These are phyloP conservation scores for Fusarium sp. DNA, from an alignment of 2,329 filamentous ascomycete species.

Conservation along the genomic window DNA sequence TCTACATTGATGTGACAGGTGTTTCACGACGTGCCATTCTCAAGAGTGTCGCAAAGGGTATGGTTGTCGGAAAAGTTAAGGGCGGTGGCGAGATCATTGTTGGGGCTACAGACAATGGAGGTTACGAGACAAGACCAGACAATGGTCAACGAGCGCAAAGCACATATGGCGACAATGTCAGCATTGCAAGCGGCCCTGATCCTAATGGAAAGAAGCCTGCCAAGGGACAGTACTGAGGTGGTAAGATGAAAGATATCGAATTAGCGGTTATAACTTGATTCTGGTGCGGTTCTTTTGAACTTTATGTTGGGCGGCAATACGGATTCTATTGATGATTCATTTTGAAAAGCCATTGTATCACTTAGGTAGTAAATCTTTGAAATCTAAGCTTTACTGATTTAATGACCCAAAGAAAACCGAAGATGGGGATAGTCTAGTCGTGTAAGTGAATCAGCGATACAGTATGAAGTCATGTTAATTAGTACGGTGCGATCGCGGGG, in stretches of 20 bases:
- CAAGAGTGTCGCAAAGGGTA: constrained; percentile 95
- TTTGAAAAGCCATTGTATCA: not conserved
- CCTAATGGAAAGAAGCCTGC: constrained; percentile 50
- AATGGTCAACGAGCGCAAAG: constrained; percentile 39
- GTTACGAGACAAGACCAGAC: constrained; percentile 40
- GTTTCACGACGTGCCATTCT: constrained; percentile 90
- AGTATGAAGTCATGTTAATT: constrained; percentile 17
- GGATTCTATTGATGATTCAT: not conserved
- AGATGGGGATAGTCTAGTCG: not conserved
- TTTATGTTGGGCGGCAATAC: not conserved
- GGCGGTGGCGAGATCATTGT: constrained; percentile 80
- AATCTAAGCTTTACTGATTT: not conserved
- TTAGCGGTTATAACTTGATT: constrained; percentile 16
- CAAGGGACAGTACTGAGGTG: constrained; percentile 34
- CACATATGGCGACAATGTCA: constrained; percentile 46
- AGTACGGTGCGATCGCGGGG: constrained; percentile 38
- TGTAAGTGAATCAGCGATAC: constrained; percentile 7
- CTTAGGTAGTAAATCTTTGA: not conserved
- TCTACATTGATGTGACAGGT: constrained; percentile 96
- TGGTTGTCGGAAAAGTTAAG: constrained; percentile 86
- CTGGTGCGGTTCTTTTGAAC: constrained; percentile 14
- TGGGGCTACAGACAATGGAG: constrained; percentile 66
- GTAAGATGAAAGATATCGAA: not conserved
- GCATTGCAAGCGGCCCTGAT: constrained; percentile 45
- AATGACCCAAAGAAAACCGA: not conserved